phyloP scores from a whole-genome alignment of 768 basidiomycete genomes.

The Phanerodontia chrysosporium region DNA sequence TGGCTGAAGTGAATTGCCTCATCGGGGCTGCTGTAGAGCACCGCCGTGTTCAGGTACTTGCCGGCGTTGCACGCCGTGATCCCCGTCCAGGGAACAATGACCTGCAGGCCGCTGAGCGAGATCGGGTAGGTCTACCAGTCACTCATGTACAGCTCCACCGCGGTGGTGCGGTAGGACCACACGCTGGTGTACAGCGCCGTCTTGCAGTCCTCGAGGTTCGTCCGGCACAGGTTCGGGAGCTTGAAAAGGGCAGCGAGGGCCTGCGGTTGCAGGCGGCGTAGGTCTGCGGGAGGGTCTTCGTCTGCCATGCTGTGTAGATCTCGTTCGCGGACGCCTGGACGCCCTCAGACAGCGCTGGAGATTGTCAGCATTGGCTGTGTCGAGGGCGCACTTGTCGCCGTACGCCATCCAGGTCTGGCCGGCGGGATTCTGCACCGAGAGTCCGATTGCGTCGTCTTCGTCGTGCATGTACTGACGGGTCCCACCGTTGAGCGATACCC shows the following conservation, averaged over 20 bases:
- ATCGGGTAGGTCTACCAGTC: no score
- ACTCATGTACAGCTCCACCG: no score
- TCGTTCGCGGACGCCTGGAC: constrained; percentile 16
- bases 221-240: no score
- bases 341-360: constrained; percentile 12
- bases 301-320: constrained; percentile 9
- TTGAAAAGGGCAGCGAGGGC: constrained; percentile 10
- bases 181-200: no score
- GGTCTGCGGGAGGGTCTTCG: not conserved
- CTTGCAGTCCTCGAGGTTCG: no score
- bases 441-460: constrained; percentile 15
- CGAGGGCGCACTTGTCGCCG: constrained; percentile 13
- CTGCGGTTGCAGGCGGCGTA: constrained; percentile 10
- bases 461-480: constrained; percentile 14
- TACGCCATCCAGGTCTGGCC: constrained; percentile 9
- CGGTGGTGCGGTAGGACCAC: no score
- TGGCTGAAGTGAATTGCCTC: no score
- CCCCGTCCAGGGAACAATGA: no score
- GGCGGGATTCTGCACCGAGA: constrained; percentile 6
- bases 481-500: not conserved
- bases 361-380: constrained; percentile 1
- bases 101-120: no score
- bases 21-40: no score
- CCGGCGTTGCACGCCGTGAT: no score
- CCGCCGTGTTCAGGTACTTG: no score